Percentiles rank a stretch among this genome's conserved stretches.
These are phyloP conservation scores for Ettlia oleoabundans DNA, from an alignment of 139 green algal species.

Conservation along the genomic window DNA sequence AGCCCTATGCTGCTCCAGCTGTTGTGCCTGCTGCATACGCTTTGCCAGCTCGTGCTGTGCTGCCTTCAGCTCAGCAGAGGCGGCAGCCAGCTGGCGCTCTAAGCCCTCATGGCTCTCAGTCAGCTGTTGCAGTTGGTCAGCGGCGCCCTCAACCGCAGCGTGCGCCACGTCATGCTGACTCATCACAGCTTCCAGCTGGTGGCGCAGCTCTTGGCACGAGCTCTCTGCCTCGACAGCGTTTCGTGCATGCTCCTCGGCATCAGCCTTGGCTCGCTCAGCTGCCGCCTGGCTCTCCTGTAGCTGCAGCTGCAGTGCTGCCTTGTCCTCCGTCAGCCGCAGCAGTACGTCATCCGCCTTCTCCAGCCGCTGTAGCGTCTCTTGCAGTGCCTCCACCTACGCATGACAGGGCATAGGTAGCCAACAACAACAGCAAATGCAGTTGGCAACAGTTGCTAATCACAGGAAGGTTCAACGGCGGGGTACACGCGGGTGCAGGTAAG, in stretches of 20 bases:
- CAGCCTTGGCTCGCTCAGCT: background rate
- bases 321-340: slow-evolving; percentile 35
- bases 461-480: background rate
- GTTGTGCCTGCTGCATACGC: background rate
- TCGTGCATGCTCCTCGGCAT: background rate
- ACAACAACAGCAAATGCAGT: background rate
- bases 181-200: slow-evolving; percentile 25
- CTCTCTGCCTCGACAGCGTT: slow-evolving; percentile 13
- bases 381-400: slow-evolving; percentile 24
- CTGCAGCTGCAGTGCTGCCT: slow-evolving; percentile 18
- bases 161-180: slow-evolving; percentile 25
- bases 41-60: background rate
- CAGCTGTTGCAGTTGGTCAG: slow-evolving; percentile 28
- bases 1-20: background rate
- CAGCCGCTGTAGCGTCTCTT: slow-evolving; percentile 28
- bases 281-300: slow-evolving; percentile 14
- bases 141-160: slow-evolving; percentile 7
- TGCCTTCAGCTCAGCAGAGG: background rate
- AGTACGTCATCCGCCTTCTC: slow-evolving; percentile 28
- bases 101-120: slow-evolving; percentile 2
- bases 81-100: slow-evolving; percentile 6
- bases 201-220: background rate
- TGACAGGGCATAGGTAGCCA: background rate
- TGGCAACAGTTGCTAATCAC: background rate
- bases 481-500: no score